Evolutionary conservation across 495 filamentous ascomycete genomes (phyloP), one percentile per base, ranked within the genome.

Genomic region (Xylaria longipes): DNA sequence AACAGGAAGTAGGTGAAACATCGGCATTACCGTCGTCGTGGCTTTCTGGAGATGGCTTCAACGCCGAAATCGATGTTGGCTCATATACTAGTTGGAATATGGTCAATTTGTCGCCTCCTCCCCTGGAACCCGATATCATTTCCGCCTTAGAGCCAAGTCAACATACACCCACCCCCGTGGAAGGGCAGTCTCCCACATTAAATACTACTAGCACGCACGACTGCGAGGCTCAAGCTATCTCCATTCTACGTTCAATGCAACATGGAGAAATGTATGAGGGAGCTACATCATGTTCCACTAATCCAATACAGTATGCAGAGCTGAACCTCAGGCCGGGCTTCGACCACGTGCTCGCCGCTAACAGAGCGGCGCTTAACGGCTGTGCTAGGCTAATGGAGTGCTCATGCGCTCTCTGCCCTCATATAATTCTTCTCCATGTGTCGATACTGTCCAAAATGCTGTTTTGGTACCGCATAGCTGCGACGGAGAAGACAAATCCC

Each of bases 191-290:
- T 35, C 39, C 64, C 27, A 5, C 15, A 67, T 11, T 4, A 33
- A 22, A 35, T 27, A 50, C 56, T 0, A 61, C 25, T 8, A 70
- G 58, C 58, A 31, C 68, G 1, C 68, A 70, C 39, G 68, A 70
- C 56, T 70, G 68, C 43, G 68, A 70, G 58, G 56, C 68, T 14
- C 68, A 65, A 39, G 68, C 68, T 33, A 70, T 70, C n/a, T 48
- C 68, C 27, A 70, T 70, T 35, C 68, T 70, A 9, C 56, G 31
- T 6, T 70, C 68, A 33, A 65, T 70, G 58, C 68, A 70, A 39
- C 68, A 70, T 54, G 68, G 68, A 31, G 27, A 67, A 33, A 45
- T 70, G 60, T 35, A 65, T 2, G 52, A 65, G 9, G 68, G 68
- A 54, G 37, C 39, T 12, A 70, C 52, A 33, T 70, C 68, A 31